Evolutionary conservation across 1,139 yeast genomes (phyloP).

Genomic region (Candida dubliniensis): DNA sequence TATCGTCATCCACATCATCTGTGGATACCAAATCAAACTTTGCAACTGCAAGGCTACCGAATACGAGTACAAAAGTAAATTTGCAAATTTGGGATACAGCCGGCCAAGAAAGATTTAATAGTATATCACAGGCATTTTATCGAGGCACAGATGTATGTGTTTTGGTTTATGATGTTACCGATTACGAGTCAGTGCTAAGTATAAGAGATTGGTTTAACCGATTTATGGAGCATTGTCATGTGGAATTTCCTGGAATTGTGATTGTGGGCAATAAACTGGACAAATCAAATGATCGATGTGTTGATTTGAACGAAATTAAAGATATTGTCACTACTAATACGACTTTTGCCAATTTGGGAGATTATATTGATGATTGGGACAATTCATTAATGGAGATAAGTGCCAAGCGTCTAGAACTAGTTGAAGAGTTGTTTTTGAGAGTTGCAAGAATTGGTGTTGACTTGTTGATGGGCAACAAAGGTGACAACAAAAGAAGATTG

Average conservation of each 20-base stretch:
- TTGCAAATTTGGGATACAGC: conserved; percentile 70
- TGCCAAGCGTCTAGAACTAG: conserved; percentile 40
- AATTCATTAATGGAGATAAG: conserved; percentile 45
- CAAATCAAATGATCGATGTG: conserved; percentile 35
- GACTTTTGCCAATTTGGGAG: conserved; percentile 28
- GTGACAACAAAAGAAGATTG: conserved; percentile 17
- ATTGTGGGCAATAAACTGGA: conserved; percentile 60
- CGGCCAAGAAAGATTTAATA: conserved; percentile 64
- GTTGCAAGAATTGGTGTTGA: conserved; percentile 45
- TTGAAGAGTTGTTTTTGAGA: conserved; percentile 40
- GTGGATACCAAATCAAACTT: too few relatives aligned
- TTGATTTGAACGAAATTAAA: conserved; percentile 43
- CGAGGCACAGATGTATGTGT: conserved; percentile 62
- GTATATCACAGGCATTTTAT: conserved; percentile 59
- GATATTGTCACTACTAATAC: conserved; percentile 35
- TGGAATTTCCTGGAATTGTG: conserved; percentile 48
- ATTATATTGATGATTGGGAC: conserved; percentile 40
- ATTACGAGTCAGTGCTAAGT: conserved; percentile 53
- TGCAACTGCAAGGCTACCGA: too few relatives aligned
- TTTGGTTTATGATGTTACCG: conserved; percentile 57
- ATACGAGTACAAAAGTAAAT: conserved; percentile 24
- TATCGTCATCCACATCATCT: background rate
- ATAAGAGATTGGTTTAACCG: conserved; percentile 53
- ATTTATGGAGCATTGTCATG: conserved; percentile 52
- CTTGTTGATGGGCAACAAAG: conserved; percentile 17